A percentile compares a stretch with the other conserved stretches of the same genome.
Conservation (phyloP, 2,329 filamentous ascomycete species). For the Microcyclosporella mali region DNA sequence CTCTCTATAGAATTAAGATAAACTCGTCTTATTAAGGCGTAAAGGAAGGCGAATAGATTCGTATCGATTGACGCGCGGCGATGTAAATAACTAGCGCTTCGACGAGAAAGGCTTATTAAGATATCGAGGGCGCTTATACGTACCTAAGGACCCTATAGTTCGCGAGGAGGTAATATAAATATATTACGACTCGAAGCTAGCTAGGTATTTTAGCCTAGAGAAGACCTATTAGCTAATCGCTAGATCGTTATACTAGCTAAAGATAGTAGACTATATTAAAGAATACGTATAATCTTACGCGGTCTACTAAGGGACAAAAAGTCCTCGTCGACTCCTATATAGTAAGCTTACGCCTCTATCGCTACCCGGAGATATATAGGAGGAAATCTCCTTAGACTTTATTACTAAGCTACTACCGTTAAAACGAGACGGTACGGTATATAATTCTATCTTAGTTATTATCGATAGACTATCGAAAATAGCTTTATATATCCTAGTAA, state of each 20-base stretch:
- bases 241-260: constrained; percentile 3
- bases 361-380: background rate
- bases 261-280: background rate
- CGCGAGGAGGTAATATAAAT: background rate
- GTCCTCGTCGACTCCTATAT: background rate
- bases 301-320: background rate
- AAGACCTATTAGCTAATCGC: constrained; percentile 1
- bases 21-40: background rate
- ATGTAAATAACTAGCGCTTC: constrained; percentile 1
- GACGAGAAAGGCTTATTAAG: background rate
- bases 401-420: constrained; percentile 5
- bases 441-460: constrained; percentile 20
- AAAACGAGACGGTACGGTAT: constrained; percentile 2
- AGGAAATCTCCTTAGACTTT: constrained; percentile 9
- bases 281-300: constrained; percentile 1
- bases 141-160: constrained; percentile 1
- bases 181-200: constrained; percentile 4
- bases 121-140: constrained; percentile 1
- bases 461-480: constrained; percentile 23
- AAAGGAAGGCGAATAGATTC: background rate
- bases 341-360: background rate
- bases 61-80: background rate
- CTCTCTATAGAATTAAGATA: constrained; percentile 1
- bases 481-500: constrained; percentile 10
- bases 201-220: constrained; percentile 3